Evolutionary conservation across 805 yeast species (phyloP).

Genomic region (Zygoascus bituminiphila): DNA sequence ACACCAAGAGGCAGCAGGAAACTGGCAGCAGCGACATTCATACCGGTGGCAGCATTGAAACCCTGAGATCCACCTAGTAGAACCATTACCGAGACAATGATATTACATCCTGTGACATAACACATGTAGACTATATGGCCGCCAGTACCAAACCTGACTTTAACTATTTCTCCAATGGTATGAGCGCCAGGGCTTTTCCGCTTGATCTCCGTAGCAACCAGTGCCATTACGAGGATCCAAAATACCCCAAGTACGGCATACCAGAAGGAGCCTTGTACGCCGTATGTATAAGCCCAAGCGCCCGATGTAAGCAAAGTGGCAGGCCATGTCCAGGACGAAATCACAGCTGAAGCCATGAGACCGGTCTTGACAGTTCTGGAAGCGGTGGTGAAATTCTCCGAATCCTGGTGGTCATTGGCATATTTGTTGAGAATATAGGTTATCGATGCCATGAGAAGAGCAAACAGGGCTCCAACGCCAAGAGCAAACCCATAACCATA

Average conservation of each 20-base stretch:
- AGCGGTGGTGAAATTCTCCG: constrained; percentile 90
- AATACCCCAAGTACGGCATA: constrained; percentile 88
- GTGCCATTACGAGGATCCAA: constrained; percentile 77
- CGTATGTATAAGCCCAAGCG: constrained; percentile 66
- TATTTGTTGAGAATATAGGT: constrained; percentile 66
- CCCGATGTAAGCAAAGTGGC: constrained; percentile 68
- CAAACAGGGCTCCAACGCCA: constrained; percentile 63
- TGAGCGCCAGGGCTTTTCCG: constrained; percentile 86
- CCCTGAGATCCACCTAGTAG: constrained; percentile 86
- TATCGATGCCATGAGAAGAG: constrained; percentile 66
- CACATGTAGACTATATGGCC: constrained; percentile 56
- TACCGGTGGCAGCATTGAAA: constrained; percentile 70
- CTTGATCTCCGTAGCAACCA: constrained; percentile 80
- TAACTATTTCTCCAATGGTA: constrained; percentile 78
- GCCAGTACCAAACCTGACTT: constrained; percentile 66
- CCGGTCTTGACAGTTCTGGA: constrained; percentile 83
- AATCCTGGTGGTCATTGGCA: constrained; percentile 76
- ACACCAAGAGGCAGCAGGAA: constrained; percentile 77
- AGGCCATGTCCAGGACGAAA: constrained; percentile 88
- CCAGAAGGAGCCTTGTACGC: constrained; percentile 70
- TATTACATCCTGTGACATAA: constrained; percentile 79
- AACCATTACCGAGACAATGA: constrained; percentile 85
- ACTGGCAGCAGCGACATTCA: constrained; percentile 72
- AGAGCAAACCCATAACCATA: constrained; percentile 84
- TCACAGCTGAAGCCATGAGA: constrained; percentile 80